phyloP scores from a whole-genome alignment of 768 basidiomycete genomes.

The Termitomyces sp. region DNA sequence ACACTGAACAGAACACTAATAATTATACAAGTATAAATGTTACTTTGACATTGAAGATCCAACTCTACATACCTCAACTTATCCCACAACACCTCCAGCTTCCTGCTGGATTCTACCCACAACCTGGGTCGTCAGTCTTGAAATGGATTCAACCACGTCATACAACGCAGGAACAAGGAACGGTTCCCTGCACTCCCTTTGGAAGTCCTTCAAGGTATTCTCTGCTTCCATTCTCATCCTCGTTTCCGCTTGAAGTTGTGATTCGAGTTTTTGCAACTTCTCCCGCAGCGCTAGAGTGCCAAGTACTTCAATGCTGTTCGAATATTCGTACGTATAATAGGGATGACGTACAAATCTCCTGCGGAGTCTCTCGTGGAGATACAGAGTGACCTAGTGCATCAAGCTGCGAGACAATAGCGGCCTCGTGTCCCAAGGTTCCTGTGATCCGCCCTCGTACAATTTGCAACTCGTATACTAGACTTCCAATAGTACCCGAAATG shows the following conservation, averaged over 20 bases:
- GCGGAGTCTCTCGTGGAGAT: background rate
- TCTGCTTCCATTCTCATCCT: conserved; percentile 36
- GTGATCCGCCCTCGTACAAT: conserved; percentile 22
- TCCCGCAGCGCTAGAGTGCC: conserved; percentile 16
- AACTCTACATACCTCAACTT: background rate
- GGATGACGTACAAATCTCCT: conserved; percentile 6
- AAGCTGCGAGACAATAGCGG: conserved; percentile 21
- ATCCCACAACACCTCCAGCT: background rate
- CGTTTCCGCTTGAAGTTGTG: conserved; percentile 31
- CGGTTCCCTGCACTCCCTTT: conserved; percentile 43
- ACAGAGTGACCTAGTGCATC: conserved; percentile 10
- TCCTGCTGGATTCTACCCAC: conserved; percentile 9
- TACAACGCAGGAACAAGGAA: conserved; percentile 55
- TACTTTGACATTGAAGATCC: background rate
- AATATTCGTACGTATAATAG: background rate
- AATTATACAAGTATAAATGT: background rate
- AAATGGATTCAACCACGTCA: conserved; percentile 45
- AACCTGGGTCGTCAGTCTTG: conserved; percentile 34
- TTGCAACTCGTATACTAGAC: conserved; percentile 20
- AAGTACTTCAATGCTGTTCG: background rate
- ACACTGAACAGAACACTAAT: background rate
- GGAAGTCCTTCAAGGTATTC: conserved; percentile 36
- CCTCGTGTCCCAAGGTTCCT: conserved; percentile 18
- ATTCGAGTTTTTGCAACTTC: conserved; percentile 24
- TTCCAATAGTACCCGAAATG: conserved; percentile 6